Percentiles rank a stretch among this genome's conserved stretches.
phyloP scores from a whole-genome alignment of 768 basidiomycete species.

The Fistulinella prunicolor region DNA sequence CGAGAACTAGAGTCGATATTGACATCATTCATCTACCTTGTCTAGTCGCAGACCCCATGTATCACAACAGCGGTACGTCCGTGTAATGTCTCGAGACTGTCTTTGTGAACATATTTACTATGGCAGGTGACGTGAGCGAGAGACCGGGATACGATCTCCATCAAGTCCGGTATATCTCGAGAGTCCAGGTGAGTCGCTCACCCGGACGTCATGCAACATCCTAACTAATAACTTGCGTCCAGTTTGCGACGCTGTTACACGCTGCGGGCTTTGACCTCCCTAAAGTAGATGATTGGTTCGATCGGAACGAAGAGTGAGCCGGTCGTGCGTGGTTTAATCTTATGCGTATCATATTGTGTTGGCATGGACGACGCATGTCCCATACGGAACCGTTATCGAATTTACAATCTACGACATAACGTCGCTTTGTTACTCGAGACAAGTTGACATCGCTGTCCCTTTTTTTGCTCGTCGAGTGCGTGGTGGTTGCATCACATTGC shows the following conservation, averaged over 20 bases:
- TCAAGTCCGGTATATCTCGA: conserved; percentile 80
- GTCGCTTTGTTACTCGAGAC: too few species aligned
- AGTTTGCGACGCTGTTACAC: conserved; percentile 73
- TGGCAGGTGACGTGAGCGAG: conserved; percentile 69
- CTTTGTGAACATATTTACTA: not conserved
- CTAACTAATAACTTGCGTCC: not conserved
- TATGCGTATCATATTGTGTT: too few species aligned
- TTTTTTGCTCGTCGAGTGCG: too few species aligned
- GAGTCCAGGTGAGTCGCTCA: conserved; percentile 64
- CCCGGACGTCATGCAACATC: not conserved
- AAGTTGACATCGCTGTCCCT: too few species aligned
- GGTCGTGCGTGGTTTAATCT: too few species aligned
- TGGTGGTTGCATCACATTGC: too few species aligned
- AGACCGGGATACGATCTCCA: conserved; percentile 80
- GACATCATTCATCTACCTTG: conserved; percentile 1
- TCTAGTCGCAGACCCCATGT: conserved; percentile 83
- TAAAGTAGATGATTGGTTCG: not conserved
- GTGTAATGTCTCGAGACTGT: not conserved
- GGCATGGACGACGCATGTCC: too few species aligned
- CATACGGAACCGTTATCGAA: too few species aligned
- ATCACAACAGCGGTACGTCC: conserved; percentile 70
- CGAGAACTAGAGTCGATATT: not conserved
- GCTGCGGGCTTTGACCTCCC: conserved; percentile 56
- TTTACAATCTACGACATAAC: too few species aligned
- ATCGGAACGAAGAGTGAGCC: too few species aligned